These are phyloP conservation scores for Cystobasidiaceae sp. DNA, from an alignment of 1,284 basidiomycete species.

Conservation along the genomic window DNA sequence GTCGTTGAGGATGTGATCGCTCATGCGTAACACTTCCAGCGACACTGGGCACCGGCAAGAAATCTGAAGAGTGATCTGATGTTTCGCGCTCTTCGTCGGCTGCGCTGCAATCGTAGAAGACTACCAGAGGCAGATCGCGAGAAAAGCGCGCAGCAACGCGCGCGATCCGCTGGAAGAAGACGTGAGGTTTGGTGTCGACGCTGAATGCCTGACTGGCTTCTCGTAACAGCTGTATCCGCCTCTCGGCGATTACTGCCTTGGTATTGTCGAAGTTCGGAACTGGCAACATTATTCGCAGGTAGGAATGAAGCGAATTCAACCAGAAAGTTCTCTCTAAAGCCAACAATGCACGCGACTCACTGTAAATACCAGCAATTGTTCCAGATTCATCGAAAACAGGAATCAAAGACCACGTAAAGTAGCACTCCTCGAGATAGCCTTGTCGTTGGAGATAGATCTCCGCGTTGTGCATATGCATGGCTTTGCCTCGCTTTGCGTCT, in stretches of 20 bases:
- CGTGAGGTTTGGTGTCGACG: not conserved
- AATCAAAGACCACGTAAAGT: constrained; percentile 38
- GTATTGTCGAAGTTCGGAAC: constrained; percentile 39
- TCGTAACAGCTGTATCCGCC: constrained; percentile 35
- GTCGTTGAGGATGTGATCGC: too few relatives aligned
- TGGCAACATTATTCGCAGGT: constrained; percentile 17
- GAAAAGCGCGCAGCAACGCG: not conserved
- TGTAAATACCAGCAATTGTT: constrained; percentile 6
- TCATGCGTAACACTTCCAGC: too few relatives aligned
- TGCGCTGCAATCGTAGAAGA: constrained; percentile 12
- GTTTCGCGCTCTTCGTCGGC: not conserved
- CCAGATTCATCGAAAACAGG: constrained; percentile 31
- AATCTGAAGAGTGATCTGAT: not conserved
- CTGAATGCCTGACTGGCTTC: constrained; percentile 33
- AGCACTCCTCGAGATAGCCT: constrained; percentile 34
- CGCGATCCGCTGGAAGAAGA: not conserved
- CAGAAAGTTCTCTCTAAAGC: too few relatives aligned
- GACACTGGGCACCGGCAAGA: too few relatives aligned
- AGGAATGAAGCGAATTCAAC: not conserved
- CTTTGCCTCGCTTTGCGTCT: constrained; percentile 30
- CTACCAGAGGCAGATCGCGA: too few relatives aligned
- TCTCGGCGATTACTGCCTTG: constrained; percentile 30
- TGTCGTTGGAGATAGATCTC: constrained; percentile 35
- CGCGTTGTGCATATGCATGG: constrained; percentile 32
- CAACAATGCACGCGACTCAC: not conserved